A percentile compares a stretch with the other conserved stretches of the same genome.
These are phyloP conservation scores for Colletotrichum karsti DNA, from an alignment of 2,329 filamentous ascomycete species.

Conservation along the genomic window DNA sequence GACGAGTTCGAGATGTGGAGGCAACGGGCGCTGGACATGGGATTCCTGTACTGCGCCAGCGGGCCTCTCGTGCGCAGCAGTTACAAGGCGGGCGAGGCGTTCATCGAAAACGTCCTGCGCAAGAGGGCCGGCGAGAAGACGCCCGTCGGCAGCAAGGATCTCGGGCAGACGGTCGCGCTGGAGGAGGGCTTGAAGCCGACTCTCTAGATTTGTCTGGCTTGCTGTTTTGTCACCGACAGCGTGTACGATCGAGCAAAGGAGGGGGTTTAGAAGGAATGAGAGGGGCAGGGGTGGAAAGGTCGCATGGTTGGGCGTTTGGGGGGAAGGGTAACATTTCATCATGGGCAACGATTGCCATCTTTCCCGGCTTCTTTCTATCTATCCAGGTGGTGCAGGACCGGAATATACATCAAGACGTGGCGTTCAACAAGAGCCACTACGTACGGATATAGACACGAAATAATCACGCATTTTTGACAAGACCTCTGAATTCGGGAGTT, in stretches of 20 bases:
- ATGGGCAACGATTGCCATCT: conserved; percentile 16
- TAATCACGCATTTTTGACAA: not conserved
- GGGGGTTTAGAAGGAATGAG: not conserved
- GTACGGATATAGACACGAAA: not conserved
- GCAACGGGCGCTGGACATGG: conserved; percentile 88
- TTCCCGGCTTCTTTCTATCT: not conserved
- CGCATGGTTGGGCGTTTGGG: conserved; percentile 16
- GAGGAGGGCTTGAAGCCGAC: conserved; percentile 37
- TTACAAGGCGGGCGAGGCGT: conserved; percentile 98
- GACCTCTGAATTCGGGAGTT: too few species aligned
- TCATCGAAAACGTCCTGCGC: conserved; percentile 97
- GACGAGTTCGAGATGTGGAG: conserved; percentile 93
- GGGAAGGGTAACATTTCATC: conserved; percentile 19
- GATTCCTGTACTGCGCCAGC: conserved; percentile 95
- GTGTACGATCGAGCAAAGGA: conserved; percentile 2
- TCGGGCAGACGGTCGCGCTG: conserved; percentile 50
- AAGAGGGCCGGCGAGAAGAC: conserved; percentile 70
- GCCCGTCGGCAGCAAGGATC: conserved; percentile 35
- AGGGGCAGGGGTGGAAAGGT: not conserved
- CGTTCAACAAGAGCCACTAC: conserved; percentile 20
- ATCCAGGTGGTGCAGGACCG: not conserved
- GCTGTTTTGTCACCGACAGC: not conserved
- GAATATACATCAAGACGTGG: not conserved
- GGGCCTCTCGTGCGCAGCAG: conserved; percentile 93
- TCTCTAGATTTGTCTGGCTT: not conserved